These are phyloP conservation scores for Citrus sinensis DNA, from an alignment of 345 rosid species.

Conservation along the genomic window DVS_A1.0 CM039164.1:528501-529000, in stretches of 20 bases:
- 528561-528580: background rate
- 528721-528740: background rate
- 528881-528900: constrained; percentile 46
- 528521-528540: background rate
- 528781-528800: constrained; percentile 1
- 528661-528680: background rate
- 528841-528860: constrained; percentile 50
- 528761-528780: background rate
- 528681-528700: background rate
- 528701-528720: background rate
- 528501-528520: background rate
- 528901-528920: constrained; percentile 40
- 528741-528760: background rate
- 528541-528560: background rate
- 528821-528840: background rate
- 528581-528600: background rate
- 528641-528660: background rate
- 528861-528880: constrained; percentile 60
- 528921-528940: constrained; percentile 59
- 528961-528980: constrained; percentile 47
- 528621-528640: background rate
- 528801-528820: background rate
- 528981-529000: constrained; percentile 40
- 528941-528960: constrained; percentile 53
- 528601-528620: background rate